Base-by-base conservation (phyloP, 2,329 filamentous ascomycete genomes). In the Lachnellula suecica region DNA sequence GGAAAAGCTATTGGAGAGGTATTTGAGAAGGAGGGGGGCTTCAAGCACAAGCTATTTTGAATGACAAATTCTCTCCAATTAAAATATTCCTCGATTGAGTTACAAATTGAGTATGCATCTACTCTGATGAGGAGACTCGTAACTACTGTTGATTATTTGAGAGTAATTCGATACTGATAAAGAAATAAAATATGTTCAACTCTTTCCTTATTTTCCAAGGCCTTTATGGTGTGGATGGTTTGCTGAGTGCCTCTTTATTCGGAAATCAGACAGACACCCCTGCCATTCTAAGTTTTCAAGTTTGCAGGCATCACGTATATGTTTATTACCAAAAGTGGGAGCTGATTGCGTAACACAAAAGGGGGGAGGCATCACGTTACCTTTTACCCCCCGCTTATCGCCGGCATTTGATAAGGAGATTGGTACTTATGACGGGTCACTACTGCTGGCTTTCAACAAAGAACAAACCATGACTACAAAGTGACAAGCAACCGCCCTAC, bases 1-100 rank as follows among this genome's bases (percentile, higher is more conserved):
- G 70, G 70, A n/a, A 72, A 72, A 42, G 63, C 63, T 34, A 70
- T 76, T 4, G 74, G 71, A 1, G 57, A 63, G 6, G 60, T 75
- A 0, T 77, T 74, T 50, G 69, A 70, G 54, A 52, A 53, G 1
- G 65, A 73, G 44, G 73, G 72, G 4, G 72, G 68, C 0, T 71
- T 66, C 56, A 59, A 63, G 44, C 60, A 48, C 44, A 64, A 59
- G 52, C 19, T 62, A n/a, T 54, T 51, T 11, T 47, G 38, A 22
- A 25, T 42, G 13, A 11, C 15, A 40, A n/a, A 34, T 22, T n/a
- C 5, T 25, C 15, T 8, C 11, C 8, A 8, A 31, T 9, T 19
- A 9, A 25, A 15, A 44, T 3, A n/a, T n/a, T 44, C 15, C 22
- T 44, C 25, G 41, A 5, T 15, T 7, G 19, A 8, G n/a, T n/a